Evolutionary conservation across 1,139 yeast species (phyloP).

Genomic region (Zygotorulaspora mrakii): DNA sequence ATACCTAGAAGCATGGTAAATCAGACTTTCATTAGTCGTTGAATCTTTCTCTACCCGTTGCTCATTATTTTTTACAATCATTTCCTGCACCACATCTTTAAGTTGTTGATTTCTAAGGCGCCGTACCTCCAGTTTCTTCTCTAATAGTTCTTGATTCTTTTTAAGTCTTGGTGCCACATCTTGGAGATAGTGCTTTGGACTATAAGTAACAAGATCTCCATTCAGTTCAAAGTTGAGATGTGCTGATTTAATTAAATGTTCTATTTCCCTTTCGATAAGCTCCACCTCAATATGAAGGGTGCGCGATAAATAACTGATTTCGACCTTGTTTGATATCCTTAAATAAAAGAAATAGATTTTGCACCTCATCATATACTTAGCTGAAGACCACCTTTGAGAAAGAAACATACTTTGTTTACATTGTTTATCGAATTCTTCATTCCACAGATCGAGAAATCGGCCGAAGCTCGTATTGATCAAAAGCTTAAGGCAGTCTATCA

Average conservation of each 20-base stretch:
- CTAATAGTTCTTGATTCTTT: slow-evolving; percentile 14
- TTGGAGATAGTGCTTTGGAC: slow-evolving; percentile 12
- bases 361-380: slow-evolving; percentile 24
- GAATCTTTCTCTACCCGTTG: neutral
- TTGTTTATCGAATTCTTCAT: slow-evolving; percentile 15
- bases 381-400: slow-evolving; percentile 21
- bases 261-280: slow-evolving; percentile 21
- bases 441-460: slow-evolving; percentile 28
- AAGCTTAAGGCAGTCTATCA: slow-evolving; percentile 20
- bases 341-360: slow-evolving; percentile 33
- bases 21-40: neutral
- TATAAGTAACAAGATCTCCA: slow-evolving; percentile 22
- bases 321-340: slow-evolving; percentile 24
- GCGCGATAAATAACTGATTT: slow-evolving; percentile 27
- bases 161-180: slow-evolving; percentile 13
- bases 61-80: slow-evolving; percentile 13
- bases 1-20: too few relatives aligned
- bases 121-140: slow-evolving; percentile 10
- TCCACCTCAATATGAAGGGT: slow-evolving; percentile 23
- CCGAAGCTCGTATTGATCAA: slow-evolving; percentile 27
- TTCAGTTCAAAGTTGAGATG: slow-evolving; percentile 24
- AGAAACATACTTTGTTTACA: slow-evolving; percentile 24
- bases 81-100: slow-evolving; percentile 15
- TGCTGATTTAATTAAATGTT: slow-evolving; percentile 18
- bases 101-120: slow-evolving; percentile 9